Conservation (phyloP, 805 yeast genomes). For the Vanderwaltozyma polyspora region DNA sequence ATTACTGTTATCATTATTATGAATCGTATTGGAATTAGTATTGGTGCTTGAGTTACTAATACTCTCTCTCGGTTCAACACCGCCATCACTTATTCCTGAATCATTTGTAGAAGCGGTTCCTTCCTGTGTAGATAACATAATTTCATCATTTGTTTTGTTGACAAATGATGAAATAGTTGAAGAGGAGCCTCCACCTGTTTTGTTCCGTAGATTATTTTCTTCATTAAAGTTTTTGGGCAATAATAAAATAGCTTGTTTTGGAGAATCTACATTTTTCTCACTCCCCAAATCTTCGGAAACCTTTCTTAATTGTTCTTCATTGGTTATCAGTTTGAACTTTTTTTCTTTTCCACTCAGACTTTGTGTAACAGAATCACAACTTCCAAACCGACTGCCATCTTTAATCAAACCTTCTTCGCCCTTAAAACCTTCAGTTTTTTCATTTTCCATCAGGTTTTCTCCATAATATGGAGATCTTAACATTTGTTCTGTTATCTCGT, state of each 20-base stretch:
- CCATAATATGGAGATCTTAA: conserved; percentile 2
- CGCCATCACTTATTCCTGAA: not conserved
- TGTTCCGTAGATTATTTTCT: conserved; percentile 2
- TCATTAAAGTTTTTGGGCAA: conserved; percentile 20
- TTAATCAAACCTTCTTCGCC: not conserved
- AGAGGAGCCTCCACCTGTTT: not conserved
- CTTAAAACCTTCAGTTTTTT: not conserved
- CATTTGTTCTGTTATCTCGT: conserved; percentile 6
- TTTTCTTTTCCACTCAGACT: not conserved
- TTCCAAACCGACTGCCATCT: not conserved
- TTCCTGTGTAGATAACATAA: not conserved
- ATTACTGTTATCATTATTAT: not conserved
- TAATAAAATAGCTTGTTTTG: conserved; percentile 20
- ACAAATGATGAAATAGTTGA: not conserved
- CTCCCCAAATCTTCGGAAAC: conserved; percentile 8
- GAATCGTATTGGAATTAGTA: not conserved
- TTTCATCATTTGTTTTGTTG: conserved; percentile 2
- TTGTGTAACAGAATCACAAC: too few relatives aligned
- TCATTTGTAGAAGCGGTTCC: not conserved
- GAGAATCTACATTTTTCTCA: conserved; percentile 10
- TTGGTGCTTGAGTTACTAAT: not conserved
- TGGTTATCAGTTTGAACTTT: conserved; percentile 12
- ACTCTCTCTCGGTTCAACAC: not conserved
- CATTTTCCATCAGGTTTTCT: conserved; percentile 1
- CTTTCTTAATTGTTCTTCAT: conserved; percentile 17